Evolutionary conservation across 2,329 filamentous ascomycete genomes (phyloP), one percentile per base, ranked within the genome.

Genomic region (Setomelanomma holmii): DNA sequence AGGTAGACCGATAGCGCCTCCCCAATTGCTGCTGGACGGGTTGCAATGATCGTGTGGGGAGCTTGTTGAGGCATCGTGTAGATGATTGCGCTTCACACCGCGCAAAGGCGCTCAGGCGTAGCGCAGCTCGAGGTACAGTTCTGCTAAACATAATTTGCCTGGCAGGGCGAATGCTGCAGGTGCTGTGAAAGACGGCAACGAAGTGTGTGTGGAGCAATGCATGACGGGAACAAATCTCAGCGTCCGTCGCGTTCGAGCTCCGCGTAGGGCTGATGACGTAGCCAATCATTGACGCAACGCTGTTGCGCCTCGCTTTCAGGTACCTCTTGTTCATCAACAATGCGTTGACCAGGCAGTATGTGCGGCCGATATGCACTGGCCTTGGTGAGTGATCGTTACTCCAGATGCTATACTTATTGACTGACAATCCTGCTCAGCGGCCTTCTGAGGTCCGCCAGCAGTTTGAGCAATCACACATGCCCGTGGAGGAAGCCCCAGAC

Each of bases 361-460:
- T 90, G 87, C 70, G 87, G 87, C 16, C 80, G 87, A 53, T 90
- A 90, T 69, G 85, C 81, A 19, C 71, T 89, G 56, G 82, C 83
- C 40, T 76, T 87, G 76, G 85, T 86, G 77, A 55, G 81, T 75
- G 19, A n/a, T 40, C 20, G 38, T 34, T 17, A 1, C 11, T 2
- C 21, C 1, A 7, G n/a, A 23, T 12, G 36, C 23, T 19, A 1
- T 12, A 42, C 30, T 61, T 65, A 48, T 40, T 24, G 36, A 42
- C 63, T 65, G 49, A 69, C 42, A 17, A 10, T 38, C 14, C 14
- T 5, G 4, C 20, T 33, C 30, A 96, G 91, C 85, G 90, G 56
- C 88, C 90, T 30, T 88, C 87, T 20, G 88, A 91, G 70, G 83
- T 96, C 51, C 88, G 89, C 45, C 84, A 82, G 49, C 86, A 89